Evolutionary conservation across 805 yeast species (phyloP).

Genomic region (Candida schatavii): DNA sequence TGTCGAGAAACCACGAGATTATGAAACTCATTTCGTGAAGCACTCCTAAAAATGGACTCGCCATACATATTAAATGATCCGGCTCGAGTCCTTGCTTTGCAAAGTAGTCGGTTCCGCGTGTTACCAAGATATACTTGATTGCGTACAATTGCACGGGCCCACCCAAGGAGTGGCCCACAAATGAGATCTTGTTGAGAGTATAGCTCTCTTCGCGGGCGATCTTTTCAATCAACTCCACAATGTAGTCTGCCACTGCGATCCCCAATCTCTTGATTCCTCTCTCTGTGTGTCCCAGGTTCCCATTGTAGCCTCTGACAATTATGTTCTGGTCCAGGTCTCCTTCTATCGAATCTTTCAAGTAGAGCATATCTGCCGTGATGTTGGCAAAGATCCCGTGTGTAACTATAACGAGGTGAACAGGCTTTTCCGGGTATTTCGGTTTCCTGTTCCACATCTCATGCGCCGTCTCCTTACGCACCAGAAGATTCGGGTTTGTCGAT

Average conservation of each 20-base stretch:
- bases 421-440: conserved; percentile 23
- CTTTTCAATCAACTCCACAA: conserved; percentile 25
- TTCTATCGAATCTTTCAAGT: conserved; percentile 33
- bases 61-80: conserved; percentile 36
- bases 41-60: conserved; percentile 42
- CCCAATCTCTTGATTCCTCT: conserved; percentile 39
- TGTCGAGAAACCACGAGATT: conserved; percentile 39
- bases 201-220: conserved; percentile 11
- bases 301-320: conserved; percentile 35
- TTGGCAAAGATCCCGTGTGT: conserved; percentile 46
- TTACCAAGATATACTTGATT: conserved; percentile 31
- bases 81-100: conserved; percentile 24
- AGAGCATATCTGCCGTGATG: conserved; percentile 44
- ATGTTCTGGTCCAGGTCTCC: conserved; percentile 27
- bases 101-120: conserved; percentile 31
- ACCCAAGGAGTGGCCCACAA: conserved; percentile 44
- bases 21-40: conserved; percentile 39
- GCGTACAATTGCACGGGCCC: conserved; percentile 43
- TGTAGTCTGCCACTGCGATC: conserved; percentile 24
- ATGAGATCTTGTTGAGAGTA: conserved; percentile 30
- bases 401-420: conserved; percentile 39
- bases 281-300: conserved; percentile 43
- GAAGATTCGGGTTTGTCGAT: conserved; percentile 9
- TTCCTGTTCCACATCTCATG: conserved; percentile 33
- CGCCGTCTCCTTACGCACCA: conserved; percentile 23